Base-by-base conservation (phyloP, 768 basidiomycete genomes). In the Albatrellus ellisii region DNA sequence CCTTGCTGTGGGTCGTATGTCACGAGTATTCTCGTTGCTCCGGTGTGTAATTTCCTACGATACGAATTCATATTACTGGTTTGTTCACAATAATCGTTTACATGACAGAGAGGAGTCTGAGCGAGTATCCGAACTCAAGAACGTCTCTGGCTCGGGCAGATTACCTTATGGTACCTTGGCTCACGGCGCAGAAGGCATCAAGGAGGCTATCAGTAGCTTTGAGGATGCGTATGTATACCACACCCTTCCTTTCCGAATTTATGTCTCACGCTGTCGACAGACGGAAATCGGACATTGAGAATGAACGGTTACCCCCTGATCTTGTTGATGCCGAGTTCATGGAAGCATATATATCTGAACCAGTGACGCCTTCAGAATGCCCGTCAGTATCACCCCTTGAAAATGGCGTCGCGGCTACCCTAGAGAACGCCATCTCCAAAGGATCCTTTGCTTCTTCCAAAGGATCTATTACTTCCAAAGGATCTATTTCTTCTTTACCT, bases 251-350 rank as follows among this genome's bases (percentile, higher is more conserved):
- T 27, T 24, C 10, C 9, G 11, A 20, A 32, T n/a, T 25, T 18
- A 9, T 41, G 25, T 26, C 32, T 42, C 39, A 37, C 21, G 22
- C 35, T 43, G 26, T 20, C 26, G 39, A 10, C 1, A 92, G 90
- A 31, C 89, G 91, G 46, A 92, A 91, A 65, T 89, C 86, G 33
- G 95, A 98, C 67, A 97, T 98, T 51, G 94, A 98, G 63, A 98
- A 98, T 63, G 95, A 99, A 62, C 82, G 91, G 26, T 68, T 98
- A n/a, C 95, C 94, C 2, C 94, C 94, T 2, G 90, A 97, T 12
- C 70, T 99, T 14, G 83, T 89, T 57, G 92, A 97, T 54, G 80
- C 77, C 5, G 64, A 72, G 48, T 79, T 76, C 8, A 73, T 73
- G 49, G 78, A 83, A 61, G 75, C 79, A 6, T 72, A 58, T 35